phyloP scores from a whole-genome alignment of 306 rosid species.

The Chamaecrista fasciculata region DNA sequence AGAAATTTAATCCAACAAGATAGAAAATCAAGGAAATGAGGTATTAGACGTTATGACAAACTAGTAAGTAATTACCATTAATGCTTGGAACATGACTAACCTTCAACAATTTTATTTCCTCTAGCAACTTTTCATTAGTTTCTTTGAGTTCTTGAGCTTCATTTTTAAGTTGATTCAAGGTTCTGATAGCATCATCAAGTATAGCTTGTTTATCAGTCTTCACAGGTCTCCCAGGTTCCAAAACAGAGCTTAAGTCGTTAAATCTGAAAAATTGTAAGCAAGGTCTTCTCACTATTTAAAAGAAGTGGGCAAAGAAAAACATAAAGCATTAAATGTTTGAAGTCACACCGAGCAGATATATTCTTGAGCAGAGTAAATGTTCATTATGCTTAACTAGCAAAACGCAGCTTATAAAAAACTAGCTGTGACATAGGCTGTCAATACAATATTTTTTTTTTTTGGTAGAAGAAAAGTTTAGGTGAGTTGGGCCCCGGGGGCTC shows the following conservation, averaged over 20 bases:
- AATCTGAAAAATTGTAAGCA: constrained; percentile 46
- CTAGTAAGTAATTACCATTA: background rate
- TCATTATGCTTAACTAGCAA: constrained; percentile 14
- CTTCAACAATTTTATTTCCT: constrained; percentile 75
- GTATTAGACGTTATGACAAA: background rate
- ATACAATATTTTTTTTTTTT: too few relatives aligned
- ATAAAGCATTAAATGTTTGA: background rate
- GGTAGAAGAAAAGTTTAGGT: too few relatives aligned
- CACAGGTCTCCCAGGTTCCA: constrained; percentile 73
- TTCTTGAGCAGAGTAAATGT: background rate
- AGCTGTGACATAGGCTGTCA: constrained; percentile 1
- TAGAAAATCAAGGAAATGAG: background rate
- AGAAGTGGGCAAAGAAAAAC: background rate
- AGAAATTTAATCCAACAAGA: background rate
- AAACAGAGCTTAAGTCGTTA: constrained; percentile 66
- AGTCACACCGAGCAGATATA: constrained; percentile 21
- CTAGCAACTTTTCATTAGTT: constrained; percentile 4
- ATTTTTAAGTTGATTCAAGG: constrained; percentile 60
- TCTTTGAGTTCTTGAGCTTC: constrained; percentile 73
- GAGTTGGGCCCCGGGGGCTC: too few relatives aligned
- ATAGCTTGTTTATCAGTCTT: constrained; percentile 70
- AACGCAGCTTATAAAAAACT: background rate
- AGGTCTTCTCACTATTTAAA: background rate
- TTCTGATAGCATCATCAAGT: constrained; percentile 81
- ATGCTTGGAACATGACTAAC: constrained; percentile 41